Percentiles rank a stretch among this genome's conserved stretches.
Conservation (phyloP, 108 stramenopile species). For the Craspedostauros australis region DNA sequence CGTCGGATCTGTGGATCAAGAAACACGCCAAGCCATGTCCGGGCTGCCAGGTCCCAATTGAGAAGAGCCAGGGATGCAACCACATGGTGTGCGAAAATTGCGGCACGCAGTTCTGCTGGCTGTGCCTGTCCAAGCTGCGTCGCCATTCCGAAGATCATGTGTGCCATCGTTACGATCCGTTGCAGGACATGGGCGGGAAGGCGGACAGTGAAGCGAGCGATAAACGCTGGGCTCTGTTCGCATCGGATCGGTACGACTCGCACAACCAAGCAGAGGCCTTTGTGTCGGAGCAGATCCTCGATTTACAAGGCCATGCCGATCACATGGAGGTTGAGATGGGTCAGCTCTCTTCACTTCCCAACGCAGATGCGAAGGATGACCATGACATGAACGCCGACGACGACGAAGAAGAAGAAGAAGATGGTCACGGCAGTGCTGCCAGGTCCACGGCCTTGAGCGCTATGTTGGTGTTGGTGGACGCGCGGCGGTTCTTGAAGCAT, state of each 20-base stretch:
- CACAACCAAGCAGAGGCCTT: slow-evolving; percentile 14
- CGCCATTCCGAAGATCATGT: slow-evolving; percentile 13
- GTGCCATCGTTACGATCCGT: slow-evolving; percentile 18
- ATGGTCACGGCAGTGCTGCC: too few relatives aligned
- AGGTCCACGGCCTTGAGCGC: too few relatives aligned
- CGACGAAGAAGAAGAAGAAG: too few relatives aligned
- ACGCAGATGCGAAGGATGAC: neutral
- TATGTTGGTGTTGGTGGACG: slow-evolving; percentile 11
- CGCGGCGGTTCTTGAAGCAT: slow-evolving; percentile 20
- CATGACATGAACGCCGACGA: neutral
- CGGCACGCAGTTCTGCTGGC: slow-evolving; percentile 23
- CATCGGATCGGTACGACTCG: slow-evolving; percentile 14
- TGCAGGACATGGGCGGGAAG: too few relatives aligned
- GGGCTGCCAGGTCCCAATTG: slow-evolving; percentile 36
- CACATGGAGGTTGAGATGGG: too few relatives aligned
- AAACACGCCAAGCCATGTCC: slow-evolving; percentile 50
- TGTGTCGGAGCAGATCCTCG: slow-evolving; percentile 2
- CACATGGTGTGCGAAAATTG: slow-evolving; percentile 37
- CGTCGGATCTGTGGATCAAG: slow-evolving; percentile 30
- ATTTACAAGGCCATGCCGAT: slow-evolving; percentile 4
- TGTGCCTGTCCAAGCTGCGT: slow-evolving; percentile 14
- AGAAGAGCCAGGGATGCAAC: slow-evolving; percentile 56
- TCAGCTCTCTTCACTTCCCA: too few relatives aligned
- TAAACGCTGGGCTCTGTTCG: slow-evolving; percentile 13
- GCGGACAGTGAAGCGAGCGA: slow-evolving; percentile 3